Evolutionary conservation across 2,329 filamentous ascomycete genomes (phyloP).

Genomic region (Colletotrichum simmondsii): DNA sequence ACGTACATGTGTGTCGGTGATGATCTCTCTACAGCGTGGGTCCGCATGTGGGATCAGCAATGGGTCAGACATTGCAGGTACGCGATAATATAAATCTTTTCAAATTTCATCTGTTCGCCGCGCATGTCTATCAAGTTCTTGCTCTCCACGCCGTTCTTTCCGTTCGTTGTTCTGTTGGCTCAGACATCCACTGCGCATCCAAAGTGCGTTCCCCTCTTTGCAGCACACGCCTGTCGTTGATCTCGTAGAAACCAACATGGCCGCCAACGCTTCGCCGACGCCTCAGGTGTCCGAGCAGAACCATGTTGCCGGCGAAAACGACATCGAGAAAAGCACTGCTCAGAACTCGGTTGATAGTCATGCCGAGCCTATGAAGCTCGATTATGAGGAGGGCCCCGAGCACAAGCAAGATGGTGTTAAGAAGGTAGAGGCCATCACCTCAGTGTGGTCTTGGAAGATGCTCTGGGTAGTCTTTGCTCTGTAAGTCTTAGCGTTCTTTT

Average conservation of each 20-base stretch:
- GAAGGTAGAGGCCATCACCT: slow-evolving; percentile 51
- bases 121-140: not conserved
- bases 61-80: slow-evolving; percentile 5
- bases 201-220: not conserved
- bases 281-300: slow-evolving; percentile 7
- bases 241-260: not conserved
- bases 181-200: not conserved
- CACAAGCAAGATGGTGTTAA: slow-evolving; percentile 51
- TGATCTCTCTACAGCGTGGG: slow-evolving; percentile 21
- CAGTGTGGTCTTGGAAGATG: slow-evolving; percentile 49
- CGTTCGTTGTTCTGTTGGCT: not conserved
- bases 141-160: not conserved
- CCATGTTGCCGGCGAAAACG: not conserved
- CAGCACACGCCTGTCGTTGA: not conserved
- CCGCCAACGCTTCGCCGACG: slow-evolving; percentile 1
- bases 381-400: slow-evolving; percentile 38
- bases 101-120: not conserved
- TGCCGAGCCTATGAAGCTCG: slow-evolving; percentile 31
- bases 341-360: slow-evolving; percentile 35
- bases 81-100: slow-evolving; percentile 23
- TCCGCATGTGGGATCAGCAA: slow-evolving; percentile 4
- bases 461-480: slow-evolving; percentile 52
- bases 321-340: slow-evolving; percentile 37
- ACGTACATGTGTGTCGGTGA: slow-evolving; percentile 43
- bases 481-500: slow-evolving; percentile 41